Evolutionary conservation across 2,329 filamentous ascomycete species (phyloP).

Genomic region (Aspergillus fumigatus): DNA sequence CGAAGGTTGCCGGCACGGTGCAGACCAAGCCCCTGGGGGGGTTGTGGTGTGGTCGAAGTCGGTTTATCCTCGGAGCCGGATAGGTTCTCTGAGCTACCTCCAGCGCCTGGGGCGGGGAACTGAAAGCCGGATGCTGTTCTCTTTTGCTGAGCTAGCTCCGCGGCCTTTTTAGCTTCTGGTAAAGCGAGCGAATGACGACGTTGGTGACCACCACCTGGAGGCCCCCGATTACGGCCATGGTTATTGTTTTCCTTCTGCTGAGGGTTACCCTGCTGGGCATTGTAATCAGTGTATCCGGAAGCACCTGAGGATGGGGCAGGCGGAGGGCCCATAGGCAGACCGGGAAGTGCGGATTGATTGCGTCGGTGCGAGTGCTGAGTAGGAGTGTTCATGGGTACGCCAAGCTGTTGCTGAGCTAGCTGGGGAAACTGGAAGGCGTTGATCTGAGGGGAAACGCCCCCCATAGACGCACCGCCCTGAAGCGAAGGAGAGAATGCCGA

Average conservation of each 20-base stretch:
- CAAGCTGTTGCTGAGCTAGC: slow-evolving; percentile 65
- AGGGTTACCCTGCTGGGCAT: slow-evolving; percentile 55
- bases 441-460: slow-evolving; percentile 68
- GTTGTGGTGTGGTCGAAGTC: slow-evolving; percentile 43
- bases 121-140: slow-evolving; percentile 90
- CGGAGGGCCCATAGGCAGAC: slow-evolving; percentile 84
- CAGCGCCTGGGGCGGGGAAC: slow-evolving; percentile 74
- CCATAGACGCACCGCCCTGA: slow-evolving; percentile 65
- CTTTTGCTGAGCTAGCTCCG: slow-evolving; percentile 94
- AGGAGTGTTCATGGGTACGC: slow-evolving; percentile 68
- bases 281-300: slow-evolving; percentile 81
- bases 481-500: slow-evolving; percentile 66
- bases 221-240: slow-evolving; percentile 68
- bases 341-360: slow-evolving; percentile 94
- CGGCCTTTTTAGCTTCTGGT: slow-evolving; percentile 95
- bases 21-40: slow-evolving; percentile 58
- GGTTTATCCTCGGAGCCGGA: slow-evolving; percentile 50
- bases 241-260: slow-evolving; percentile 69
- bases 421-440: slow-evolving; percentile 88
- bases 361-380: slow-evolving; percentile 87
- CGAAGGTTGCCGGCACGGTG: slow-evolving; percentile 80
- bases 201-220: slow-evolving; percentile 72
- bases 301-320: slow-evolving; percentile 87
- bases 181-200: slow-evolving; percentile 91
- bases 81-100: slow-evolving; percentile 50